Evolutionary conservation across 2,329 filamentous ascomycete genomes (phyloP).

Genomic region (Fusarium ramigenum): DNA sequence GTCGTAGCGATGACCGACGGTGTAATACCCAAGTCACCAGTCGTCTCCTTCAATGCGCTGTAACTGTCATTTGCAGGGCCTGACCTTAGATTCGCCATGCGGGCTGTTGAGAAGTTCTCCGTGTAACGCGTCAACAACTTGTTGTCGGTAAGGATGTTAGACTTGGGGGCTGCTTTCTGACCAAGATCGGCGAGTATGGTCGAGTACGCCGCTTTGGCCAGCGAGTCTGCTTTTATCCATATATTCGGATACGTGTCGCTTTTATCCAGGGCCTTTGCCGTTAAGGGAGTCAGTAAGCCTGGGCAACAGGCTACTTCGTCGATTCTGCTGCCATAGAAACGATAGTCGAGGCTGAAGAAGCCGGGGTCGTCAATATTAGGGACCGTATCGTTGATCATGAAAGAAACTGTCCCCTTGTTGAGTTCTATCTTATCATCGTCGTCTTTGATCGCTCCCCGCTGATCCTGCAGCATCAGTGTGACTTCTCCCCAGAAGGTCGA

Average conservation of each 20-base stretch:
- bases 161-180: background rate
- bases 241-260: background rate
- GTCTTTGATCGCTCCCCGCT: background rate
- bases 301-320: background rate
- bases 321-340: background rate
- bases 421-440: background rate
- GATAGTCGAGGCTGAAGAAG: background rate
- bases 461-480: background rate
- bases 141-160: background rate
- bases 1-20: background rate
- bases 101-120: background rate
- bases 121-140: background rate
- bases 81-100: background rate
- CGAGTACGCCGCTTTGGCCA: background rate
- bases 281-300: rapidly evolving
- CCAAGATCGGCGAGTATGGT: background rate
- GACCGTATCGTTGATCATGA: background rate
- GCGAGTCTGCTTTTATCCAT: background rate
- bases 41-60: background rate
- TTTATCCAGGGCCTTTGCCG: background rate
- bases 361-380: background rate
- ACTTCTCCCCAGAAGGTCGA: background rate
- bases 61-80: background rate
- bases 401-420: background rate
- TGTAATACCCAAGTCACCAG: background rate